Evolutionary conservation across 306 rosid species (phyloP).

Genomic region (Vigna mungo): DNA sequence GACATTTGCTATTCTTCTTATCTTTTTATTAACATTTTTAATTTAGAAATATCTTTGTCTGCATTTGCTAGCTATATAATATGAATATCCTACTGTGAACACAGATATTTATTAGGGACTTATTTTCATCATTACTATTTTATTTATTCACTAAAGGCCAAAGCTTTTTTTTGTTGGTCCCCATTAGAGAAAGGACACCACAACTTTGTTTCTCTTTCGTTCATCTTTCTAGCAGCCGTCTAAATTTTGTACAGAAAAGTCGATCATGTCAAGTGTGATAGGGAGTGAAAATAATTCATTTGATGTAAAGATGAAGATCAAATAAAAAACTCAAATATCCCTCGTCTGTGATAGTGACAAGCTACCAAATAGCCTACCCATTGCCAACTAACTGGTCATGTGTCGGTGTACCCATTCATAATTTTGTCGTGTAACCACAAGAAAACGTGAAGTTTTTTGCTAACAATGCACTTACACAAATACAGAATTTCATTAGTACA

Average conservation of each 20-base stretch:
- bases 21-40: neutral
- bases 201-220: neutral
- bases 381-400: neutral
- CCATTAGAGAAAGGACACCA: neutral
- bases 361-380: conserved; percentile 17
- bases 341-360: neutral
- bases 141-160: neutral
- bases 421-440: neutral
- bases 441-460: neutral
- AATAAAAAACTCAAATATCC: conserved; percentile 6
- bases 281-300: neutral
- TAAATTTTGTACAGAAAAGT: neutral
- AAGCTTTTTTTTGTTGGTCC: neutral
- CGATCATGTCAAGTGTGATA: too few relatives aligned
- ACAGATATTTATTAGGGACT: neutral
- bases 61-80: neutral
- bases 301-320: neutral
- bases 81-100: neutral
- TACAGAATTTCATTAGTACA: neutral
- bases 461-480: neutral
- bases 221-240: neutral
- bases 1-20: neutral
- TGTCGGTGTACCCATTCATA: neutral
- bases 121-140: neutral
- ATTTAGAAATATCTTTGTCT: neutral